Conservation (phyloP, 2,329 filamentous ascomycete genomes). For the Meredithiella fracta region DNA sequence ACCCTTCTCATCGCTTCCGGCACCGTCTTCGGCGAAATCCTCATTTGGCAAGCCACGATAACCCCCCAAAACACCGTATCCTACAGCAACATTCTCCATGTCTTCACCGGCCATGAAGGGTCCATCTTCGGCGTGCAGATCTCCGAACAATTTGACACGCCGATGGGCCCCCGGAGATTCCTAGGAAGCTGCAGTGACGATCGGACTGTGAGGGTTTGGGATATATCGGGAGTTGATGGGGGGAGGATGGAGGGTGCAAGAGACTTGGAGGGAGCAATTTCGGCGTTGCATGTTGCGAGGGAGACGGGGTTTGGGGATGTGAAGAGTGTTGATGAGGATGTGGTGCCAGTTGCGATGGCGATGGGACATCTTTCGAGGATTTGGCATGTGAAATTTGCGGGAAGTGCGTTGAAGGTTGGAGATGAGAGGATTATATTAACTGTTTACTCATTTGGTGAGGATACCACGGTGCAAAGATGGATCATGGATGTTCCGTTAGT, state of each 20-base stretch:
- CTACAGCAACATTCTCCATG: conserved; percentile 30
- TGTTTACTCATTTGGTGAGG: conserved; percentile 70
- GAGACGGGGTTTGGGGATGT: conserved; percentile 46
- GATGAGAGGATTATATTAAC: conserved; percentile 22
- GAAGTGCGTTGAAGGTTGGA: conserved; percentile 15
- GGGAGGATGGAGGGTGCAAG: no score
- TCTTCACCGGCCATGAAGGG: conserved; percentile 62
- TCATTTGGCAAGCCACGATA: conserved; percentile 65
- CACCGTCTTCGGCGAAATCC: conserved; percentile 85
- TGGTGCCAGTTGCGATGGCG: conserved; percentile 43
- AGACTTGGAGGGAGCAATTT: conserved; percentile 17
- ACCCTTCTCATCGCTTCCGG: conserved; percentile 66
- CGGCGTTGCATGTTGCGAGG: conserved; percentile 23
- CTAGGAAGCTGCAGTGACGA: conserved; percentile 91
- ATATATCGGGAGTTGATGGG: conserved; percentile 37
- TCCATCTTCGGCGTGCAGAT: conserved; percentile 85
- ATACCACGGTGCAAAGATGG: conserved; percentile 64
- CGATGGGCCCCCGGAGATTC: conserved; percentile 35
- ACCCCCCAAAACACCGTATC: conserved; percentile 2
- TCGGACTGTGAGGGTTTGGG: conserved; percentile 75
- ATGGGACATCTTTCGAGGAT: conserved; percentile 86
- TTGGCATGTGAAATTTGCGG: conserved; percentile 63
- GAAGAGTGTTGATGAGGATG: neutral
- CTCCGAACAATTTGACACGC: conserved; percentile 32
- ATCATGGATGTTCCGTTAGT: conserved; percentile 28